These are phyloP conservation scores for Rutstroemia sydowiana DNA, from an alignment of 2,329 filamentous ascomycete genomes.

Conservation along the genomic window DNA sequence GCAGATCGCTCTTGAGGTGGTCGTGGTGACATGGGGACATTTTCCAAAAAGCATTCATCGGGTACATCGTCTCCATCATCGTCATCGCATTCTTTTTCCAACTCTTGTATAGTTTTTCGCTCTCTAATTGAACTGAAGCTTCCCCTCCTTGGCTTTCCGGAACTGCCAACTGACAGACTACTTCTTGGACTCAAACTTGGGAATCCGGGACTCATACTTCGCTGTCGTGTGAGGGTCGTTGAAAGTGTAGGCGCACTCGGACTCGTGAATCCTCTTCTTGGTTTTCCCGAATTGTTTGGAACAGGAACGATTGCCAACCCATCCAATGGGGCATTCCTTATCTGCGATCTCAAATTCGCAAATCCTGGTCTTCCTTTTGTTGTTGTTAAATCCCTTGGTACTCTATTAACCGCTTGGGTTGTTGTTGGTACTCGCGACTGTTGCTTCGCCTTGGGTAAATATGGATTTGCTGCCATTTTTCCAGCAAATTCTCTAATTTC, in stretches of 20 bases:
- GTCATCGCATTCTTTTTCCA: conserved; percentile 69
- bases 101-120: conserved; percentile 60
- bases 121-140: conserved; percentile 64
- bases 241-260: conserved; percentile 20
- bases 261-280: conserved; percentile 21
- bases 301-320: conserved; percentile 26
- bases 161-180: conserved; percentile 20
- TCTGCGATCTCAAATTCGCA: conserved; percentile 24
- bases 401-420: conserved; percentile 18
- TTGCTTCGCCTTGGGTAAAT: conserved; percentile 20
- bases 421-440: conserved; percentile 21
- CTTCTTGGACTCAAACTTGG: conserved; percentile 13
- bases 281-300: conserved; percentile 13
- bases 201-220: conserved; percentile 26
- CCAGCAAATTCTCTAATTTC: conserved; percentile 26
- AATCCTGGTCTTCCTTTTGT: conserved; percentile 17
- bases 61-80: conserved; percentile 74
- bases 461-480: conserved; percentile 24
- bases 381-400: conserved; percentile 27
- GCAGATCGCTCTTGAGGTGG: conserved; percentile 48
- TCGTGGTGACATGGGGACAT: conserved; percentile 74
- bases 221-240: conserved; percentile 21
- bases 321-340: conserved; percentile 20
- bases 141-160: conserved; percentile 20
- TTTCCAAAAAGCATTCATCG: conserved; percentile 71